A percentile compares a stretch with the other conserved stretches of the same genome.
phyloP scores from a whole-genome alignment of 805 yeast species.

The Metahyphopichia silvanorum region DNA sequence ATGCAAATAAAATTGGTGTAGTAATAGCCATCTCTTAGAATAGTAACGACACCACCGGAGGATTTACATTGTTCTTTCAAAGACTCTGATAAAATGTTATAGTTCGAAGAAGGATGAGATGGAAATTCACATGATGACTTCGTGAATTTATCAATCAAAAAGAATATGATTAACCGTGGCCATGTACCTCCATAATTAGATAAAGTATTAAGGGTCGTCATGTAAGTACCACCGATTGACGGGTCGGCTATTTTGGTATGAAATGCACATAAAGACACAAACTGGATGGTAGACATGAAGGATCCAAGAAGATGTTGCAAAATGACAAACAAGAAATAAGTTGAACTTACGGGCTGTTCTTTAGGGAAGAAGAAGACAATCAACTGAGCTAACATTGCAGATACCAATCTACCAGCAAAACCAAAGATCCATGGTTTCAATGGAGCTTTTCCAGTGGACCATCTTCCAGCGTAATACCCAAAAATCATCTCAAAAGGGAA shows the following conservation, averaged over 20 bases:
- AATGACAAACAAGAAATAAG: slow-evolving; percentile 69
- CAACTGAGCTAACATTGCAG: slow-evolving; percentile 74
- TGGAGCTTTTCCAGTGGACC: slow-evolving; percentile 81
- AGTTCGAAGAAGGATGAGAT: slow-evolving; percentile 2
- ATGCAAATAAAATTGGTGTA: slow-evolving; percentile 74
- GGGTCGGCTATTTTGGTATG: slow-evolving; percentile 97
- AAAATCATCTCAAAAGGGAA: slow-evolving; percentile 94
- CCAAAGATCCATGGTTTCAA: slow-evolving; percentile 89
- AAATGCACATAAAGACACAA: slow-evolving; percentile 91
- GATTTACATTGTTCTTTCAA: slow-evolving; percentile 49
- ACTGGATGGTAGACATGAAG: slow-evolving; percentile 92
- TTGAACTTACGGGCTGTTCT: slow-evolving; percentile 41
- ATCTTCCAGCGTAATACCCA: slow-evolving; percentile 93
- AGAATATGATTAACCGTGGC: slow-evolving; percentile 84
- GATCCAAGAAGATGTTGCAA: slow-evolving; percentile 81
- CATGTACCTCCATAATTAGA: slow-evolving; percentile 96
- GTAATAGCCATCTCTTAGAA: slow-evolving; percentile 78
- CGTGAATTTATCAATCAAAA: slow-evolving; percentile 78
- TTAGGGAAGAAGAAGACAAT: slow-evolving; percentile 72
- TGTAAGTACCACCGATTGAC: slow-evolving; percentile 92
- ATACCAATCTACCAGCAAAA: slow-evolving; percentile 72
- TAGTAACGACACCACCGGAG: slow-evolving; percentile 53
- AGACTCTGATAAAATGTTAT: slow-evolving; percentile 21
- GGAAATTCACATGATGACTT: slow-evolving; percentile 48
- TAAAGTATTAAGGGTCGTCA: slow-evolving; percentile 92